phyloP scores from a whole-genome alignment of 495 filamentous ascomycete species.

The Neurospora cerealis region DNA sequence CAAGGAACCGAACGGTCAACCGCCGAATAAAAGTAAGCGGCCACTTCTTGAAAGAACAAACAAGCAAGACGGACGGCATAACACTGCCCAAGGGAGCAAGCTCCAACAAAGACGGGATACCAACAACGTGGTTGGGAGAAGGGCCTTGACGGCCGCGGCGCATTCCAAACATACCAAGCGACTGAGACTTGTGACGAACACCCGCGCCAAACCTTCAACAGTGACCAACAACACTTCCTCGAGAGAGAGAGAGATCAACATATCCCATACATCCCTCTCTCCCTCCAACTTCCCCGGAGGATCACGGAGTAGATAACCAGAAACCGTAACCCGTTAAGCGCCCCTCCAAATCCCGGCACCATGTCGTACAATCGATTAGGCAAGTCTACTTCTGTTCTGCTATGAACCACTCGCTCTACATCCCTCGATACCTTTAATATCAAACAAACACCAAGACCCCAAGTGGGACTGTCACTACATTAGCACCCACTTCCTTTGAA shows the following conservation, averaged over 20 bases:
- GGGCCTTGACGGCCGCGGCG: not conserved
- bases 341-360: slow-evolving; percentile 12
- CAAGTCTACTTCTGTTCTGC: slow-evolving; percentile 32
- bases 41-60: not conserved
- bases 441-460: not conserved
- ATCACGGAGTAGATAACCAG: not conserved
- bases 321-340: not conserved
- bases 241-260: not conserved
- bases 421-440: not conserved
- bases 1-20: not conserved
- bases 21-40: not conserved
- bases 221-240: not conserved
- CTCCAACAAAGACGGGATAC: not conserved
- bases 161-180: not conserved
- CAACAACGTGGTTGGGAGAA: not conserved
- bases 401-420: not conserved
- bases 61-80: not conserved
- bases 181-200: not conserved
- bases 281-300: not conserved
- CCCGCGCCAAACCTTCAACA: not conserved
- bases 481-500: not conserved
- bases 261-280: not conserved
- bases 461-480: not conserved
- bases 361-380: slow-evolving; percentile 67
- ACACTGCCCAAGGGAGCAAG: not conserved